Evolutionary conservation across 805 yeast species (phyloP), one percentile per base, ranked within the genome.

Genomic region (Nadsonia fulvescens): DNA sequence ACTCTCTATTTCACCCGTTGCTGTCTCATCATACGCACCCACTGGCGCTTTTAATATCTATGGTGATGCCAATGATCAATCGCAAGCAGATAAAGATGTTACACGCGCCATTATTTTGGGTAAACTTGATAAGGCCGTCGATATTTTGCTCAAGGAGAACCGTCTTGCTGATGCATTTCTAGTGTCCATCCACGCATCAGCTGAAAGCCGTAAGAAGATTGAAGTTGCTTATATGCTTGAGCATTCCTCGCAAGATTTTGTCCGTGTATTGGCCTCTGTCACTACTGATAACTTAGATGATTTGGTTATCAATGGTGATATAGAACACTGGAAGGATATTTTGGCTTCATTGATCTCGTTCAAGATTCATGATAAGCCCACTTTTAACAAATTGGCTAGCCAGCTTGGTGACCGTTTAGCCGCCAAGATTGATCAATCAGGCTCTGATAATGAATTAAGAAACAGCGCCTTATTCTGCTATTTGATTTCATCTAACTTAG

Each of bases 241-340:
- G 37, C 55, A 63, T 35, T 68, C 67, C 12, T 39, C 50, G 3
- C 50, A 58, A 6, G 54, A 68, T 20, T 58, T 78, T 31, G 63
- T 93, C 3, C 73, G 98, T 42, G 57, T 81, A 9, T 56, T 91
- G 29, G 72, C 70, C 51, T 65, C 70, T 26, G 63, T 70, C 8
- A 56, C 64, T 15, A 54, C 56, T 18, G 54, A 66, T 36, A 54
- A 53, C 27, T 63, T 58, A 28, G 51, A 56, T 15, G 96, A 86
- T 46, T 46, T 89, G 34, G 89, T 82, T 15, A 60, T 63, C 23
- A 72, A 83, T 43, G 75, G 77, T 15, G 75, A 77, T 42, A 69
- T 83, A 20, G 40, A 59, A 4, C 70, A 77, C 37, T 89, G 98
- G 98, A 74, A 68, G 39, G 72, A 70, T 22, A 69, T 77, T 37